A percentile compares a stretch with the other conserved stretches of the same genome.
Evolutionary conservation across 208 protist genomes (phyloP).

Genomic region (Trypanosoma lewisi): DNA sequence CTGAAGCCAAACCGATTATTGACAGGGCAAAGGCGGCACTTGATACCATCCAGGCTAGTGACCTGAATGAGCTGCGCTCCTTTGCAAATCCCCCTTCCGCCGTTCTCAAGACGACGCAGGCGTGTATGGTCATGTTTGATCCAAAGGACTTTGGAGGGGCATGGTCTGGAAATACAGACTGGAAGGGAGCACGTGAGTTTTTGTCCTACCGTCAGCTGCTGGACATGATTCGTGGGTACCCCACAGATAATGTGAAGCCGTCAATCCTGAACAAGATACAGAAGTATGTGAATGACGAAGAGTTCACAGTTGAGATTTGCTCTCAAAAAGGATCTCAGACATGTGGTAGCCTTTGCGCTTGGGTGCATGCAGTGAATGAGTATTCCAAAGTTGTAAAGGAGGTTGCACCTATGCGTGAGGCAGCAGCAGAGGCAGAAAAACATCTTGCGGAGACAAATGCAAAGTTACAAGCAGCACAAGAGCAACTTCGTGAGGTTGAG

Average conservation of each 20-base stretch:
- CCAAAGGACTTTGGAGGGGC: constrained; percentile 82
- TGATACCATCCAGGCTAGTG: constrained; percentile 92
- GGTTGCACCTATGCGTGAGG: constrained; percentile 93
- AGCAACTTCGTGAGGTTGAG: constrained; percentile 89
- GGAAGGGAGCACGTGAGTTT: constrained; percentile 91
- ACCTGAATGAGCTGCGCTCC: constrained; percentile 94
- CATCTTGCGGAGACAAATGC: constrained; percentile 87
- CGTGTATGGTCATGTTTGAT: constrained; percentile 96
- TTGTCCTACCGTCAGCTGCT: constrained; percentile 92
- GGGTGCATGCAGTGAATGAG: constrained; percentile 95
- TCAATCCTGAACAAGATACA: constrained; percentile 87
- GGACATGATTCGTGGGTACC: constrained; percentile 93
- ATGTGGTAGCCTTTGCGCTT: constrained; percentile 94
- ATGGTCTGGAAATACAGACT: constrained; percentile 87
- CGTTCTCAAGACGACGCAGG: constrained; percentile 95
- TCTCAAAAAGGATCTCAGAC: constrained; percentile 93
- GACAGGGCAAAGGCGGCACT: constrained; percentile 90
- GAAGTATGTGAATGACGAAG: constrained; percentile 93
- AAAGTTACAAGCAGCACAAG: constrained; percentile 88
- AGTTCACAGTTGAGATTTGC: constrained; percentile 93
- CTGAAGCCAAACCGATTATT: constrained; percentile 93
- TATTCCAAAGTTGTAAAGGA: constrained; percentile 95
- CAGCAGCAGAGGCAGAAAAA: constrained; percentile 86
- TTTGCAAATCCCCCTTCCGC: constrained; percentile 93
- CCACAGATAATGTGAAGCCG: constrained; percentile 95